Conservation (phyloP, 73 alveolate genomes). For the Paramecium pentaurelia region DNA sequence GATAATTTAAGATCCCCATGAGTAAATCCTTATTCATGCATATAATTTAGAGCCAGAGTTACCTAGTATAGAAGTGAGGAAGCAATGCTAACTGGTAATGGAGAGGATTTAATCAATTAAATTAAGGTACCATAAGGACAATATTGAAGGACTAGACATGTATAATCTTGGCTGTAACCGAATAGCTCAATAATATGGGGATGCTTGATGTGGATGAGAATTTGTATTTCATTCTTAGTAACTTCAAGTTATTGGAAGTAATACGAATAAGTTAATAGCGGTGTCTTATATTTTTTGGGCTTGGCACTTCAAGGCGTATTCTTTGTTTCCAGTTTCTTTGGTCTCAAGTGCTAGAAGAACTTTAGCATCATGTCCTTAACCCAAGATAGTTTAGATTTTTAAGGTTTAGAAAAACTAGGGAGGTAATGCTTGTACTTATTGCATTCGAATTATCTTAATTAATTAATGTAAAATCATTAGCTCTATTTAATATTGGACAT, state of each 20-base stretch:
- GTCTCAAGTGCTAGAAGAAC: neutral
- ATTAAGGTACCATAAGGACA: neutral
- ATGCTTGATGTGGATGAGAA: conserved; percentile 35
- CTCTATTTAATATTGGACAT: neutral
- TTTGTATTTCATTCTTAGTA: conserved; percentile 20
- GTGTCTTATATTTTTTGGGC: neutral
- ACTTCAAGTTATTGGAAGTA: neutral
- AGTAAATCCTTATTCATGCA: conserved; percentile 1
- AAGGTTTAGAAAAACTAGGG: neutral
- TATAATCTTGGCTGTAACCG: neutral
- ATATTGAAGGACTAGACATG: neutral
- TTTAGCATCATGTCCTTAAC: conserved; percentile 13
- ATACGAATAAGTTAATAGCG: conserved; percentile 30
- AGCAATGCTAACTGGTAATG: conserved; percentile 1
- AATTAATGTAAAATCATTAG: neutral
- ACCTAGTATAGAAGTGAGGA: neutral
- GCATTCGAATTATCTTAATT: neutral
- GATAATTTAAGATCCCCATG: conserved; percentile 33
- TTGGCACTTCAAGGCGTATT: neutral
- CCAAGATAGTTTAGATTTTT: neutral
- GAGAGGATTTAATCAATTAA: neutral
- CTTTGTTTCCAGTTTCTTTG: neutral
- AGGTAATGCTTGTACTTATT: neutral
- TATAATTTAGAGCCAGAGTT: neutral
- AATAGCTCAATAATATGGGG: neutral